Evolutionary conservation across 768 basidiomycete genomes (phyloP).

Genomic region (Termitomyces titanicus): DNA sequence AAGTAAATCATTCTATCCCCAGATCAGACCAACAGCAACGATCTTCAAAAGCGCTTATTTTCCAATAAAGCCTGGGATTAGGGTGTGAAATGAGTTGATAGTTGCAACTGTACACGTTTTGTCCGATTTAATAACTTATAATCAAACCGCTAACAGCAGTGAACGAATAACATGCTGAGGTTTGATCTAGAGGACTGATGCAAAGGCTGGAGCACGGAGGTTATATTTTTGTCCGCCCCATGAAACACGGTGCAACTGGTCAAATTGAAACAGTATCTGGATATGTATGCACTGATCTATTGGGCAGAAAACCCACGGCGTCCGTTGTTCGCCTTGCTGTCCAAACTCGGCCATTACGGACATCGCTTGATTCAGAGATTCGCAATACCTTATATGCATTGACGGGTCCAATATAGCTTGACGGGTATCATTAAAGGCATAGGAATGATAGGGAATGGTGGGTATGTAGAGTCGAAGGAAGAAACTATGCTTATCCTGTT

Average conservation of each 20-base stretch:
- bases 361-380: too few relatives aligned
- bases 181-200: not conserved
- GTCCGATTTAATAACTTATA: too few relatives aligned
- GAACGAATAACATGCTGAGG: not conserved
- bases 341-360: too few relatives aligned
- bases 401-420: too few relatives aligned
- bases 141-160: not conserved
- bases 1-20: too few relatives aligned
- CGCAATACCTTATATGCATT: too few relatives aligned
- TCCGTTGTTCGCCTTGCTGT: not conserved
- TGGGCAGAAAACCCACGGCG: not conserved
- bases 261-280: too few relatives aligned
- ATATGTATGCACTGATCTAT: not conserved
- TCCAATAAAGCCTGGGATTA: not conserved
- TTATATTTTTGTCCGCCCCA: not conserved
- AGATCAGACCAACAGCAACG: not conserved
- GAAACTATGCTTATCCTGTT: not conserved
- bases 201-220: too few relatives aligned
- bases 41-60: not conserved
- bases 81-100: not conserved
- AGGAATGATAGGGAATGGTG: too few relatives aligned
- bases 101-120: not conserved
- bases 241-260: not conserved
- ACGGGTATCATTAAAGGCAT: not conserved
- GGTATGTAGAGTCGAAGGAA: not conserved